A percentile compares a stretch with the other conserved stretches of the same genome.
Conservation (phyloP, 2,329 filamentous ascomycete species). For the Fusarium devonianum region DNA sequence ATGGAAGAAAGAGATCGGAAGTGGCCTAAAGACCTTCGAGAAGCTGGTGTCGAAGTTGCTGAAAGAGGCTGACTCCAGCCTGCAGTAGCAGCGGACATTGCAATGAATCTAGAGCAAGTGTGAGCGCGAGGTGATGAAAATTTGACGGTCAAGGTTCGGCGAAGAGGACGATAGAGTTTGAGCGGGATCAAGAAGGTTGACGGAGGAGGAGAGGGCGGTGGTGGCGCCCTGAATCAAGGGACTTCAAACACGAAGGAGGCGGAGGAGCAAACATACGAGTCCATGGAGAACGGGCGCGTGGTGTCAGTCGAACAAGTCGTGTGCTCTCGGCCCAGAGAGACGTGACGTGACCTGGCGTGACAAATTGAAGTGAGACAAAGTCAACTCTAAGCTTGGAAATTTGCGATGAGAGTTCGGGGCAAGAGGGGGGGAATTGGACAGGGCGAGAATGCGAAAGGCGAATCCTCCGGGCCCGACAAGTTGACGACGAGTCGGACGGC, state of each 20-base stretch:
- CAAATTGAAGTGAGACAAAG: slow-evolving; percentile 25
- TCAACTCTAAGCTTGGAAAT: slow-evolving; percentile 7
- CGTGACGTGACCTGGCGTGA: slow-evolving; percentile 38
- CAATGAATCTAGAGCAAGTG: slow-evolving; percentile 55
- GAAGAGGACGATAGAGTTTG: slow-evolving; percentile 21
- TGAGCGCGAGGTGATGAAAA: slow-evolving; percentile 20
- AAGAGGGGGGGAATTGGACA: slow-evolving; percentile 13
- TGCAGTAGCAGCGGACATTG: slow-evolving; percentile 52
- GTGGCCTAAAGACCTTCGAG: slow-evolving; percentile 54
- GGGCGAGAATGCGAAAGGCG: slow-evolving; percentile 14
- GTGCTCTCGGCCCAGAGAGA: slow-evolving; percentile 37
- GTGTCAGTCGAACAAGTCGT: slow-evolving; percentile 37
- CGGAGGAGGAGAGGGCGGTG: slow-evolving; percentile 9
- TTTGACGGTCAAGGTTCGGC: slow-evolving; percentile 13
- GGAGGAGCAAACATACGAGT: slow-evolving; percentile 42
- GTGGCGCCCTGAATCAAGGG: slow-evolving; percentile 25
- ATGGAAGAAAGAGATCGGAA: slow-evolving; percentile 62
- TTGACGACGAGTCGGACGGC: slow-evolving; percentile 28
- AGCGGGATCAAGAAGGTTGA: slow-evolving; percentile 7
- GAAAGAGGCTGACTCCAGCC: slow-evolving; percentile 58
- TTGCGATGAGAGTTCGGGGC: slow-evolving; percentile 4
- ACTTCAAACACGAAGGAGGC: slow-evolving; percentile 21
- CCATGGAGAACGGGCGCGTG: slow-evolving; percentile 39
- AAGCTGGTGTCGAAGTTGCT: slow-evolving; percentile 33
- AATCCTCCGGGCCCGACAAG: slow-evolving; percentile 28